These are phyloP conservation scores for Metschnikowia proteae DNA, from an alignment of 805 yeast species.

Conservation along the genomic window DNA sequence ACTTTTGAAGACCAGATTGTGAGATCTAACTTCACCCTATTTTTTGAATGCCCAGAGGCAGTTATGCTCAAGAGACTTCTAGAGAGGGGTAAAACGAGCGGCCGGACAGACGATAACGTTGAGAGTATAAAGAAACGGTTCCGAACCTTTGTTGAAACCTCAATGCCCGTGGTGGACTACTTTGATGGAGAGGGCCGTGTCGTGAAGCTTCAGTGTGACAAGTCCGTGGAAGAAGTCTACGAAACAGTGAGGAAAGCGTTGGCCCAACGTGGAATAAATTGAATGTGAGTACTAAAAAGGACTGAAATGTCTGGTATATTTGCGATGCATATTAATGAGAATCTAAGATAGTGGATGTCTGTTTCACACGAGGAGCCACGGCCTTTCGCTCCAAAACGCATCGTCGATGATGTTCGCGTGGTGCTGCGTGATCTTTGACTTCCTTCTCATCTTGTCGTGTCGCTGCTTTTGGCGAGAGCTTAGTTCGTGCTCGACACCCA, in stretches of 20 bases:
- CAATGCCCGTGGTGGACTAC: slow-evolving; percentile 90
- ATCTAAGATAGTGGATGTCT: not conserved
- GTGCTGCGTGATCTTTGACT: slow-evolving; percentile 40
- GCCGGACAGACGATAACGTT: slow-evolving; percentile 88
- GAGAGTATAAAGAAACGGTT: slow-evolving; percentile 90
- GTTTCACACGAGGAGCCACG: slow-evolving; percentile 21
- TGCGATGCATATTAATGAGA: too few relatives aligned
- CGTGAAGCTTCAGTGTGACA: slow-evolving; percentile 73
- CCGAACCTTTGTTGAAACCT: slow-evolving; percentile 77
- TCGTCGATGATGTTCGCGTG: slow-evolving; percentile 66
- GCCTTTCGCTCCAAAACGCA: slow-evolving; percentile 55
- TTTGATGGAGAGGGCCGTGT: slow-evolving; percentile 72
- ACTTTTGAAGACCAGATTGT: slow-evolving; percentile 82
- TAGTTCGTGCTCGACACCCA: slow-evolving; percentile 13
- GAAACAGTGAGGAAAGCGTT: slow-evolving; percentile 63
- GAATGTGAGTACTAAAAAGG: slow-evolving; percentile 1
- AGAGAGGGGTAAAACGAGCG: slow-evolving; percentile 92
- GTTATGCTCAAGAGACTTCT: slow-evolving; percentile 83
- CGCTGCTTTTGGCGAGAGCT: slow-evolving; percentile 49
- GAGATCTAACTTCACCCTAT: slow-evolving; percentile 65
- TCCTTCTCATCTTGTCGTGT: slow-evolving; percentile 44
- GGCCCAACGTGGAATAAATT: slow-evolving; percentile 33
- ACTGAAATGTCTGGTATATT: not conserved
- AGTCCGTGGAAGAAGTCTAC: slow-evolving; percentile 77
- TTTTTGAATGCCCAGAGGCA: slow-evolving; percentile 76